Percentiles rank a stretch among this genome's conserved stretches.
Conservation (phyloP, 441 rosid species). For the Pelargonium cotyledonis region DNA sequence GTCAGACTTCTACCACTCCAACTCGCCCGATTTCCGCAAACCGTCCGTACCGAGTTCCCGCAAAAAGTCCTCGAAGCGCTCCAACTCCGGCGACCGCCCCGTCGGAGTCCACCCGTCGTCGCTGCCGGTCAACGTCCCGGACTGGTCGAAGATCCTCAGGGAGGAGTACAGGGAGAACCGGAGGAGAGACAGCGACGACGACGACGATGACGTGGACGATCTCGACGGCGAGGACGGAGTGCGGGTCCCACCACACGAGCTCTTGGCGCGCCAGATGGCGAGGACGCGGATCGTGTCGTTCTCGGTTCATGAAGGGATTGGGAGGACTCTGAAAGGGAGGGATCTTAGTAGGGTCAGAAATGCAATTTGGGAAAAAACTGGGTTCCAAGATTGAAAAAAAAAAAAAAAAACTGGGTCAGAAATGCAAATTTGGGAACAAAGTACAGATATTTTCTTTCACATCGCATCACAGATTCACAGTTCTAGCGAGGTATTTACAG, state of each 20-base stretch:
- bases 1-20: slow-evolving; percentile 57
- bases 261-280: slow-evolving; percentile 43
- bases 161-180: slow-evolving; percentile 53
- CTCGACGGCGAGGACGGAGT: slow-evolving; percentile 33
- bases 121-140: slow-evolving; percentile 79
- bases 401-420: too few species aligned
- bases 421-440: not conserved
- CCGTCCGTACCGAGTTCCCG: slow-evolving; percentile 24
- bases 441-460: too few species aligned
- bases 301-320: slow-evolving; percentile 65
- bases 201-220: slow-evolving; percentile 39
- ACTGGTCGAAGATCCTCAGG: slow-evolving; percentile 88
- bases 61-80: slow-evolving; percentile 29
- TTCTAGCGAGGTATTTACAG: not conserved
- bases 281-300: slow-evolving; percentile 53
- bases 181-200: slow-evolving; percentile 36
- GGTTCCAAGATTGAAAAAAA: slow-evolving; percentile 47
- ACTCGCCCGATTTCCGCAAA: slow-evolving; percentile 49
- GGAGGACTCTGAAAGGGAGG: slow-evolving; percentile 64
- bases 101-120: slow-evolving; percentile 40
- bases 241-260: slow-evolving; percentile 61
- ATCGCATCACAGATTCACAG: not conserved
- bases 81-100: slow-evolving; percentile 13
- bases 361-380: slow-evolving; percentile 62
- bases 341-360: slow-evolving; percentile 60